Conservation (phyloP, 805 yeast species). For the Saccharomyces eubayanus region DNA sequence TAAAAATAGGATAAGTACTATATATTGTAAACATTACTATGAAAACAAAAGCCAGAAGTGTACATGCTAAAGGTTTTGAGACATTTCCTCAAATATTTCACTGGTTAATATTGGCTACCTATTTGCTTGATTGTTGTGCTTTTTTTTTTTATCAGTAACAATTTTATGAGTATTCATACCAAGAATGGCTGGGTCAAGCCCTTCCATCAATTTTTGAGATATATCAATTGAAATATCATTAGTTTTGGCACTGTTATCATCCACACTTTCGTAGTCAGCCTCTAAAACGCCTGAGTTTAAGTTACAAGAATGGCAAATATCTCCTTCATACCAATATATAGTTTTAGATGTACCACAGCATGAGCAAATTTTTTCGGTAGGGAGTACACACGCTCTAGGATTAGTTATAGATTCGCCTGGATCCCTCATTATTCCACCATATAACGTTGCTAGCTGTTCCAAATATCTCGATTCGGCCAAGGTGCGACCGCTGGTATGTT, state of each 20-base stretch:
- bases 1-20: background rate
- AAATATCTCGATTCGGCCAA: slow-evolving; percentile 6
- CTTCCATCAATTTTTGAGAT: background rate
- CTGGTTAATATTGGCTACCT: background rate
- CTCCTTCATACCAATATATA: slow-evolving; percentile 16
- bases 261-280: background rate
- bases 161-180: background rate
- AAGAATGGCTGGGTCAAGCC: slow-evolving; percentile 2
- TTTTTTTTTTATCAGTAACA: background rate
- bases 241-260: slow-evolving; percentile 1
- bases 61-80: no score
- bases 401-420: background rate
- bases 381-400: background rate
- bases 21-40: background rate
- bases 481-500: slow-evolving; percentile 2
- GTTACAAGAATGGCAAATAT: slow-evolving; percentile 17
- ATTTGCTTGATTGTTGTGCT: background rate
- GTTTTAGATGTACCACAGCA: slow-evolving; percentile 9
- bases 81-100: background rate
- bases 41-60: background rate
- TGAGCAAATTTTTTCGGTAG: slow-evolving; percentile 7
- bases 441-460: slow-evolving; percentile 5
- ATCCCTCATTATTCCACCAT: background rate
- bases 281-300: slow-evolving; percentile 1
- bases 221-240: background rate